A percentile compares a stretch with the other conserved stretches of the same genome.
phyloP scores from a whole-genome alignment of 257 asterid genomes.

The Solanum dulcamara region DNA sequence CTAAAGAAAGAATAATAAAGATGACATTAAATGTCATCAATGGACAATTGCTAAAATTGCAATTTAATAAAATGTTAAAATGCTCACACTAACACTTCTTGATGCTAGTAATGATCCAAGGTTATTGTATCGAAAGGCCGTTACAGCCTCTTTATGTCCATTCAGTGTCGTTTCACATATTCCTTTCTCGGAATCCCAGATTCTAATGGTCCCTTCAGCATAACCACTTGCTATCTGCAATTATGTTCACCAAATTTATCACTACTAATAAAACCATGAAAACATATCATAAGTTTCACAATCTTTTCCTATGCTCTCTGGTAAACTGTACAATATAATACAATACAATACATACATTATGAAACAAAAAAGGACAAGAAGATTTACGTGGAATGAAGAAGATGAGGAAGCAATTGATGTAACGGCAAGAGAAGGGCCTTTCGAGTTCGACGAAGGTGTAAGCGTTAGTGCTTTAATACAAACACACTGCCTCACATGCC shows the following conservation, averaged over 20 bases:
- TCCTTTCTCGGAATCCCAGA: slow-evolving; percentile 79
- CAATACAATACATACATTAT: no score
- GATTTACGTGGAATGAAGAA: slow-evolving; percentile 28
- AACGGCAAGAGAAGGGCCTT: slow-evolving; percentile 63
- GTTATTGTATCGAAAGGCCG: slow-evolving; percentile 61
- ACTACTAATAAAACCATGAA: neutral
- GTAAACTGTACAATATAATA: no score
- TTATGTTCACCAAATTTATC: neutral
- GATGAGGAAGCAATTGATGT: slow-evolving; percentile 73
- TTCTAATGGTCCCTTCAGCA: slow-evolving; percentile 81
- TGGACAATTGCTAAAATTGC: no score
- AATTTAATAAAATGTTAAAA: no score
- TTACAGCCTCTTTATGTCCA: slow-evolving; percentile 86
- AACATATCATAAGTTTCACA: neutral
- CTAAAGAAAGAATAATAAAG: no score
- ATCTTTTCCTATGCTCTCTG: neutral
- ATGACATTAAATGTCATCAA: no score
- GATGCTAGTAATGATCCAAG: slow-evolving; percentile 82
- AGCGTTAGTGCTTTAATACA: slow-evolving; percentile 53
- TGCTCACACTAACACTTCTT: no score
- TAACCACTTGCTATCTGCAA: slow-evolving; percentile 86
- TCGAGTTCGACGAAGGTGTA: slow-evolving; percentile 39
- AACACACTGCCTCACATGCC: slow-evolving; percentile 82
- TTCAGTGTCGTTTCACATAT: slow-evolving; percentile 80
- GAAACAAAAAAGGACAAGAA: neutral